Conservation (phyloP, 768 basidiomycete genomes). For the Podaxis rugospora region DNA sequence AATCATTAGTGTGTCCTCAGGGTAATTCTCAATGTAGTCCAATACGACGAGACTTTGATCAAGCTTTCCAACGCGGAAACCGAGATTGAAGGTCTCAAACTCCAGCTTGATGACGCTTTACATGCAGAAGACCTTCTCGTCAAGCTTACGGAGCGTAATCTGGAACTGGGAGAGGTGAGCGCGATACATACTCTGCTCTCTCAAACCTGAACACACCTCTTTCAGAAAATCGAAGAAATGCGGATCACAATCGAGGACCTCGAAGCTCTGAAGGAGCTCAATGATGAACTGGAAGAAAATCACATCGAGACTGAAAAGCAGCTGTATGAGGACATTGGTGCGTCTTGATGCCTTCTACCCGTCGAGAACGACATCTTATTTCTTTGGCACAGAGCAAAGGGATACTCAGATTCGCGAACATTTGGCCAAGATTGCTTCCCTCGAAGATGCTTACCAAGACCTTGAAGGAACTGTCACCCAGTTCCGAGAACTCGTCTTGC, state of each 20-base stretch:
- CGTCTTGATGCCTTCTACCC: constrained; percentile 17
- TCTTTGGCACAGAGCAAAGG: constrained; percentile 43
- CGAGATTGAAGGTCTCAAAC: constrained; percentile 90
- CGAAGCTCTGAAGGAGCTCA: constrained; percentile 92
- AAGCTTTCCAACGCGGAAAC: constrained; percentile 86
- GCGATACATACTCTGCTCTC: neutral
- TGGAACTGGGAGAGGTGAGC: constrained; percentile 82
- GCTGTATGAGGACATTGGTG: constrained; percentile 86
- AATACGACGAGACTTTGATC: constrained; percentile 74
- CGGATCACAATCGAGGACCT: constrained; percentile 93
- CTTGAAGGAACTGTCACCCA: constrained; percentile 84
- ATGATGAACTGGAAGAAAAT: constrained; percentile 96
- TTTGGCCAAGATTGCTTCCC: constrained; percentile 50
- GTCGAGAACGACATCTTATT: neutral
- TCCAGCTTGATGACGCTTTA: constrained; percentile 91
- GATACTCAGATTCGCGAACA: constrained; percentile 71
- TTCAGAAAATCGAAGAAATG: constrained; percentile 96
- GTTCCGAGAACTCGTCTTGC: constrained; percentile 88
- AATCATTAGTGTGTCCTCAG: neutral
- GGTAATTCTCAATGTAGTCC: constrained; percentile 36
- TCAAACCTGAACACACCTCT: neutral
- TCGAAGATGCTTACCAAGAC: constrained; percentile 82
- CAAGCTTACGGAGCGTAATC: constrained; percentile 89
- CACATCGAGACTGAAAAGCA: constrained; percentile 92
- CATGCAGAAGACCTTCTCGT: constrained; percentile 97